Percentiles rank a stretch among this genome's conserved stretches.
Conservation (phyloP, 2,329 filamentous ascomycete species). For the Cryphonectria radicalis region DNA sequence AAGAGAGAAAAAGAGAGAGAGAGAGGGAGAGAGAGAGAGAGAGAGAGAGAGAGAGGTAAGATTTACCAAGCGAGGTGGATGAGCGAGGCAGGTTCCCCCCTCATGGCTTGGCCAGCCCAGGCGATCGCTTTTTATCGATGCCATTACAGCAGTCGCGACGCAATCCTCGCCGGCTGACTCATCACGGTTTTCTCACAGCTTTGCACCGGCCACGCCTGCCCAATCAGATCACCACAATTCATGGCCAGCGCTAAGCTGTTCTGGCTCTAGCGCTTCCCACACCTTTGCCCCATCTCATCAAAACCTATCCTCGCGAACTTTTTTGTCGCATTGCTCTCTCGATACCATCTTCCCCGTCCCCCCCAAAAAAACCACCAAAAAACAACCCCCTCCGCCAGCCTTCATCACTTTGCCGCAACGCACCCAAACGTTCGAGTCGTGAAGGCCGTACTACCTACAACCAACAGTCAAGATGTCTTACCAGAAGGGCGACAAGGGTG, state of each 20-base stretch:
- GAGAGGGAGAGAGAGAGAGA: neutral
- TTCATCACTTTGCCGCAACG: constrained; percentile 84
- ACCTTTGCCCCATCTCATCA: constrained; percentile 11
- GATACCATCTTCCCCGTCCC: constrained; percentile 6
- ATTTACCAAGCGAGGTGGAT: neutral
- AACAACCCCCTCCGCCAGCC: constrained; percentile 41
- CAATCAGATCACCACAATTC: neutral
- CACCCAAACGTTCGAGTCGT: constrained; percentile 73
- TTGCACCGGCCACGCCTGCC: neutral
- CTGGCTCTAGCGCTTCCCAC: constrained; percentile 16
- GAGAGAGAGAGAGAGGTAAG: neutral
- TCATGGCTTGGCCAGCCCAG: neutral
- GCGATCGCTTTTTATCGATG: constrained; percentile 1
- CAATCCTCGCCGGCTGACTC: constrained; percentile 28
- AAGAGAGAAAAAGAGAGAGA: neutral
- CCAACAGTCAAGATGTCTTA: constrained; percentile 75
- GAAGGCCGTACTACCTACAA: constrained; percentile 54
- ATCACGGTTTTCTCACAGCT: constrained; percentile 11
- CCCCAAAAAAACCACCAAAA: constrained; percentile 23
- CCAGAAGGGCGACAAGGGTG: constrained; percentile 94
- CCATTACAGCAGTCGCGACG: constrained; percentile 9
- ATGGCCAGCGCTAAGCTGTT: neutral
- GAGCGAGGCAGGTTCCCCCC: neutral
- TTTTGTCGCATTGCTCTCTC: constrained; percentile 14
- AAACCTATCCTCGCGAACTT: constrained; percentile 16